These are phyloP conservation scores for Aphanomyces invadans DNA, from an alignment of 352 stramenopile genomes.

Conservation along the genomic window DNA sequence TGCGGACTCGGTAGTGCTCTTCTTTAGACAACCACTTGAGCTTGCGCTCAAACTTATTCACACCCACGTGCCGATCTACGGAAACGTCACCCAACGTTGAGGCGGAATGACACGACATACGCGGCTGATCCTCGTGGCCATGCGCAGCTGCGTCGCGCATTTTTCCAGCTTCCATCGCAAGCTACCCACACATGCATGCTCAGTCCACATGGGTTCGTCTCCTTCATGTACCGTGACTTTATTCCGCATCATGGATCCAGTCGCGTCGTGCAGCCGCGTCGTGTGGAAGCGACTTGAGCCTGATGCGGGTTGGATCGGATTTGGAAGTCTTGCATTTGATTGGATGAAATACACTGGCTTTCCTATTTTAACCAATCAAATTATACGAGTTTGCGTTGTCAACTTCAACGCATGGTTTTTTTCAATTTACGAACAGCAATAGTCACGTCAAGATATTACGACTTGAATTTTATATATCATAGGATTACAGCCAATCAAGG, in stretches of 20 bases:
- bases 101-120: background rate
- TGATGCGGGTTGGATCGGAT: background rate
- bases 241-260: conserved; percentile 12
- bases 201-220: background rate
- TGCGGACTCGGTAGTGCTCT: conserved; percentile 20
- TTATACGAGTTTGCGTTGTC: background rate
- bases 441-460: background rate
- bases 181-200: conserved; percentile 8
- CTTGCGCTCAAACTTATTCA: conserved; percentile 24
- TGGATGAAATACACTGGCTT: conserved; percentile 19
- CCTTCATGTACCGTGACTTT: conserved; percentile 17
- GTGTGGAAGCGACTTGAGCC: background rate
- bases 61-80: background rate
- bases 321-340: conserved; percentile 6
- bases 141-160: conserved; percentile 12
- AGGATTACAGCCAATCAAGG: background rate
- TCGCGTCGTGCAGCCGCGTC: background rate
- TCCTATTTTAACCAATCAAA: background rate
- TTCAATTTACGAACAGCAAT: too few species aligned
- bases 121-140: background rate
- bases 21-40: conserved; percentile 5
- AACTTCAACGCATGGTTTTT: too few species aligned
- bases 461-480: too few species aligned
- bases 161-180: conserved; percentile 21
- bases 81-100: background rate